Base-by-base conservation (phyloP, 352 stramenopile genomes). In the Globisporangium uncinulatum region DNA sequence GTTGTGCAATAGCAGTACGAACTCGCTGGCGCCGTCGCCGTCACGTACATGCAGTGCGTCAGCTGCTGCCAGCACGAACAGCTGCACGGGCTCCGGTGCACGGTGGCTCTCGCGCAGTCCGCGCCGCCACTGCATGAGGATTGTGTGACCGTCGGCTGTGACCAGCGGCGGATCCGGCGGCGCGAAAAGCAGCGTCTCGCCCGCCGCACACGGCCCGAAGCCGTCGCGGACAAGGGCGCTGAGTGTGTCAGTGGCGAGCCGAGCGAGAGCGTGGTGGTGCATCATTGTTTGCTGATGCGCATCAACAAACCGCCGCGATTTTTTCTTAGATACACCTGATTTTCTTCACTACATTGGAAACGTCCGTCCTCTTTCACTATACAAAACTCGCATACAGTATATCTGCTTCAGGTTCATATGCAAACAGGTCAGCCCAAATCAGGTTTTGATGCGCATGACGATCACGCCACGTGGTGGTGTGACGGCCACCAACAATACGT, bases 181-280 rank as follows among this genome's bases (percentile, higher is more conserved):
- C 20, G 71, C 60, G 39, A 90, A 86, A 9, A 92, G 57, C 59
- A 92, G 54, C 48, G 69, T 74, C 13, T 84, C 64, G 20, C 78
- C 63, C 14, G 79, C 65, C 34, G 70, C 76, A 14, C 55, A 69
- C 19, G 82, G 79, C 0, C 82, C 82, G 50, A 83, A 90, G 59
- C 57, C 68, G 8, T 52, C 56, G 48, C 54, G 57, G 39, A 73
- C 76, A 45, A 88, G 68, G 45, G 58, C 44, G 9, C 67, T 55
- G 14, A 92, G 61, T 21, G 43, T 37, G 14, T 56, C 36, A 19
- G 50, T 11, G 19, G 64, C 59, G 5, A 47, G 2, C 42, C 19
- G 41, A 20, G 39, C 32, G n/a, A 71, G 24, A 24, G 54, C 55
- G 34, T 59, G 47, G 19, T 39, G 11, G 17, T 11, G 13, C 37